phyloP scores from a whole-genome alignment of 768 basidiomycete species.

The Mycena indigotica region DNA sequence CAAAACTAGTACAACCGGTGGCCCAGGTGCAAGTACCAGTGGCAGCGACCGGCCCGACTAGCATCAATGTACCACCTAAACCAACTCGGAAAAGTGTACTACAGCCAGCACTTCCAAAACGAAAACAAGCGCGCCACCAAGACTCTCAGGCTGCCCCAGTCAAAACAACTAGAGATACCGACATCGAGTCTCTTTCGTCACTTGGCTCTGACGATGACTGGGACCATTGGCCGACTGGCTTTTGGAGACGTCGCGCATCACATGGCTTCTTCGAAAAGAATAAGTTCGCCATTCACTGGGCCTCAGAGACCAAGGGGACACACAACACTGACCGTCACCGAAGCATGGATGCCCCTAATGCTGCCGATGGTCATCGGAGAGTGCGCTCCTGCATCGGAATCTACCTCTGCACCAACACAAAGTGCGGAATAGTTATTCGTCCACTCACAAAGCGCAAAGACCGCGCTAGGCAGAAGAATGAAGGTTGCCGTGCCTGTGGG shows the following conservation, averaged over 20 bases:
- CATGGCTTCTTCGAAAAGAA: slow-evolving; percentile 10
- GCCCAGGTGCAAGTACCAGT: too few species aligned
- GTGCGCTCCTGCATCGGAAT: slow-evolving; percentile 1
- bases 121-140: too few species aligned
- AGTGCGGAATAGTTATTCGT: not conserved
- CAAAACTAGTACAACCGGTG: too few species aligned
- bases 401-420: not conserved
- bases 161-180: too few species aligned
- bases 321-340: slow-evolving; percentile 9
- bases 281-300: slow-evolving; percentile 26
- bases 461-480: not conserved
- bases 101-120: too few species aligned
- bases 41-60: too few species aligned
- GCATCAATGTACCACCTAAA: too few species aligned
- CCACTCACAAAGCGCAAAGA: not conserved
- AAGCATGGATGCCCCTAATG: slow-evolving; percentile 7
- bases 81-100: too few species aligned
- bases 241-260: slow-evolving; percentile 11
- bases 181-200: not conserved
- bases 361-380: slow-evolving; percentile 17
- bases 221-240: slow-evolving; percentile 29
- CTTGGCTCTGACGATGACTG: slow-evolving; percentile 4
- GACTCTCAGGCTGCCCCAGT: too few species aligned
- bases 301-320: slow-evolving; percentile 16
- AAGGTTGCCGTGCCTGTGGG: slow-evolving; percentile 5